Evolutionary conservation across 306 rosid genomes (phyloP).

Genomic region (Pachyrhizus erosus): DNA sequence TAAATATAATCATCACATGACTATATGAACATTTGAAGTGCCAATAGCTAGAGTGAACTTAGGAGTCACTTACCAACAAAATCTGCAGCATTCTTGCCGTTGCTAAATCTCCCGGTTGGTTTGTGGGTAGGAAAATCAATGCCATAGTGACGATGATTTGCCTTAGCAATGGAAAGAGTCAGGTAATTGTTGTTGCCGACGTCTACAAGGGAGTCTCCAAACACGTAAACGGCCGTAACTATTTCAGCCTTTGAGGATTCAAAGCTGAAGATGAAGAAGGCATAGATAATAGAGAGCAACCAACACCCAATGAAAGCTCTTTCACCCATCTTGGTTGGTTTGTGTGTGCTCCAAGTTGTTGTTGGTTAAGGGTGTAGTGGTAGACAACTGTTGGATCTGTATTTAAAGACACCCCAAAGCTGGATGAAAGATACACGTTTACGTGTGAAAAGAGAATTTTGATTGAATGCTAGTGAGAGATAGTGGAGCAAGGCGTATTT

Average conservation of each 20-base stretch:
- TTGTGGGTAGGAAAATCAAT: slow-evolving; percentile 65
- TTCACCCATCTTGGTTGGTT: slow-evolving; percentile 29
- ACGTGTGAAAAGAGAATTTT: slow-evolving; percentile 43
- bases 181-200: slow-evolving; percentile 86
- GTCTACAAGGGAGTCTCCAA: slow-evolving; percentile 83
- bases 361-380: slow-evolving; percentile 17
- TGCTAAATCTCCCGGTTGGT: slow-evolving; percentile 78
- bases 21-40: not conserved
- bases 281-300: slow-evolving; percentile 1
- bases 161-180: slow-evolving; percentile 59
- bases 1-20: not conserved
- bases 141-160: slow-evolving; percentile 74
- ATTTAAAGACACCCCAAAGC: slow-evolving; percentile 29
- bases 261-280: slow-evolving; percentile 19
- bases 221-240: slow-evolving; percentile 71
- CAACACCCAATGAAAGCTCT: not conserved
- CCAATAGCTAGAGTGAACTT: not conserved
- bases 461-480: slow-evolving; percentile 32
- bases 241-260: slow-evolving; percentile 50
- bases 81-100: slow-evolving; percentile 88
- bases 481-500: slow-evolving; percentile 34
- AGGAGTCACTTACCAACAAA: slow-evolving; percentile 57
- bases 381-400: not conserved
- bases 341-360: not conserved
- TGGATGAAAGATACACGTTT: slow-evolving; percentile 15